Evolutionary conservation across 306 rosid genomes (phyloP).

Genomic region (Lablab purpureus): DNA sequence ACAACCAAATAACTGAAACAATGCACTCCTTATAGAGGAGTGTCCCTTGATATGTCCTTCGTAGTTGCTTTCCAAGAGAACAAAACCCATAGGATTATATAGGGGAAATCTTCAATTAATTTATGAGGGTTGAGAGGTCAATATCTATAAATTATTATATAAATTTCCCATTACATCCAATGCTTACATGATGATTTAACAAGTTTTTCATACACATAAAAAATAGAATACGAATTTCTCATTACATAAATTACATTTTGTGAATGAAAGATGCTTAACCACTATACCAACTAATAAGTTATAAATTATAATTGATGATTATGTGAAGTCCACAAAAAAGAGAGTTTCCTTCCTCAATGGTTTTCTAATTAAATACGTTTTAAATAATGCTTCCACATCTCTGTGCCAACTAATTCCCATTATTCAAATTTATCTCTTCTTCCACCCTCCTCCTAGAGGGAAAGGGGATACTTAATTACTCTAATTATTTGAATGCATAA

Average conservation of each 20-base stretch:
- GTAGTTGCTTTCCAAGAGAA: neutral
- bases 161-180: neutral
- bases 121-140: constrained; percentile 59
- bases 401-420: constrained; percentile 2
- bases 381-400: constrained; percentile 36
- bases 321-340: constrained; percentile 36
- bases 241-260: neutral
- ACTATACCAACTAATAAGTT: too few species aligned
- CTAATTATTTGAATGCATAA: neutral
- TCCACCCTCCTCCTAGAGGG: neutral
- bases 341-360: constrained; percentile 2
- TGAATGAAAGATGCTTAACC: too few species aligned
- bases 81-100: constrained; percentile 42
- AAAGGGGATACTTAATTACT: neutral
- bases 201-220: too few species aligned
- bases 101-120: constrained; percentile 29
- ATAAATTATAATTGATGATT: constrained; percentile 45
- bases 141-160: constrained; percentile 47
- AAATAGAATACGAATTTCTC: neutral
- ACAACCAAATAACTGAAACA: neutral
- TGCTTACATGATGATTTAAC: too few species aligned
- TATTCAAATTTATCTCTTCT: neutral
- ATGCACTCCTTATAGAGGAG: neutral
- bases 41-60: constrained; percentile 18
- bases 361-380: constrained; percentile 39